A percentile compares a stretch with the other conserved stretches of the same genome.
Evolutionary conservation across 2,329 filamentous ascomycete genomes (phyloP).

Genomic region (Aureobasidium pullulans): DNA sequence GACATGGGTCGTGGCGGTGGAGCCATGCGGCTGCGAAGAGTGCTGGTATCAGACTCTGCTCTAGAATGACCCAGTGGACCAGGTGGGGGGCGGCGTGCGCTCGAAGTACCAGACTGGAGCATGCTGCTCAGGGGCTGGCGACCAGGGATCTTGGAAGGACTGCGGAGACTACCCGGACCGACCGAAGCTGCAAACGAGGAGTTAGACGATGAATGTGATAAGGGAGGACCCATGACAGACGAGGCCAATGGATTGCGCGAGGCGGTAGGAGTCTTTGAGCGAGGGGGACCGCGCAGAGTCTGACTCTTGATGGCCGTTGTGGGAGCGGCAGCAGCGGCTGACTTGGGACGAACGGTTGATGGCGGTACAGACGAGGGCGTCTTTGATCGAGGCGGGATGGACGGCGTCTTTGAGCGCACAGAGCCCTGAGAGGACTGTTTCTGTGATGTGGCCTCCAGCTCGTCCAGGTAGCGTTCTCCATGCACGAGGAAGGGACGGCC

Average conservation of each 20-base stretch:
- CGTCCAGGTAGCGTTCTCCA: slow-evolving; percentile 83
- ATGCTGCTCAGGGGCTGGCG: slow-evolving; percentile 63
- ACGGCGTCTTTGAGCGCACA: slow-evolving; percentile 66
- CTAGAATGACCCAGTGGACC: slow-evolving; percentile 28
- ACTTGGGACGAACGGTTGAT: slow-evolving; percentile 19
- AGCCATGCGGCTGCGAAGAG: slow-evolving; percentile 31
- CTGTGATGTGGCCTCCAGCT: slow-evolving; percentile 59
- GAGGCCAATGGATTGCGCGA: slow-evolving; percentile 24
- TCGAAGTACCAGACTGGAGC: slow-evolving; percentile 68
- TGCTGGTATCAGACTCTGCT: slow-evolving; percentile 31
- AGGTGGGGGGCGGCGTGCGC: slow-evolving; percentile 56
- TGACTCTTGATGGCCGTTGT: not conserved
- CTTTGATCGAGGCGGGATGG: slow-evolving; percentile 15
- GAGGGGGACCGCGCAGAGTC: slow-evolving; percentile 18
- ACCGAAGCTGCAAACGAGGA: slow-evolving; percentile 32
- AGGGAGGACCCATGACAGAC: slow-evolving; percentile 18
- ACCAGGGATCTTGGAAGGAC: slow-evolving; percentile 62
- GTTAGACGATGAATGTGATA: slow-evolving; percentile 25
- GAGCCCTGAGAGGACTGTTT: slow-evolving; percentile 17
- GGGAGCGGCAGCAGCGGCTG: slow-evolving; percentile 30
- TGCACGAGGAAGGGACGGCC: slow-evolving; percentile 89
- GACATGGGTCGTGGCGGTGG: slow-evolving; percentile 50
- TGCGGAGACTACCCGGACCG: slow-evolving; percentile 32
- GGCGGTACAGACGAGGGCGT: not conserved
- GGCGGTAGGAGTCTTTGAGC: slow-evolving; percentile 33